A percentile compares a stretch with the other conserved stretches of the same genome.
These are phyloP conservation scores for Aphanomyces euteiches DNA, from an alignment of 352 stramenopile species.

Conservation along the genomic window DNA sequence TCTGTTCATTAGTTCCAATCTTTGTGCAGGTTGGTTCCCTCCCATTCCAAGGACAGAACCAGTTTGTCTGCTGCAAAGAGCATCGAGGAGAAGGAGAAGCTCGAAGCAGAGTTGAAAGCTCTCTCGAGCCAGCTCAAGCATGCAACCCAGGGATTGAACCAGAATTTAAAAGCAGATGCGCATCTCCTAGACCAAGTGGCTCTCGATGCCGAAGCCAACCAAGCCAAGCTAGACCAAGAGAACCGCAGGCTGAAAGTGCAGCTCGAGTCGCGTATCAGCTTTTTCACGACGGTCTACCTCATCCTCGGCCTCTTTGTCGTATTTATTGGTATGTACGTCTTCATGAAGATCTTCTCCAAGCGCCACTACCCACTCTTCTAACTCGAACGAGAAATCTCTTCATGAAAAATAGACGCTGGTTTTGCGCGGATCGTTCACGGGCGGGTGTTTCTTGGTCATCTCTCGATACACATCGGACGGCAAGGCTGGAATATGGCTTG, in stretches of 20 bases:
- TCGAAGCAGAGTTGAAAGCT: constrained; percentile 18
- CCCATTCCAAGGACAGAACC: background rate
- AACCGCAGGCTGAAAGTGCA: constrained; percentile 11
- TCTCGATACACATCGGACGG: constrained; percentile 15
- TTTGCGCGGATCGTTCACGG: constrained; percentile 25
- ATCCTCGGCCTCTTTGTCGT: constrained; percentile 22
- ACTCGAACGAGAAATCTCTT: background rate
- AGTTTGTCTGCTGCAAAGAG: constrained; percentile 17
- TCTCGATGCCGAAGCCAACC: constrained; percentile 19
- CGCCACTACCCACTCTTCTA: constrained; percentile 28
- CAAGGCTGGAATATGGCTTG: constrained; percentile 49
- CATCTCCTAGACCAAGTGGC: constrained; percentile 14
- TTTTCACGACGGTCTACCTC: constrained; percentile 15
- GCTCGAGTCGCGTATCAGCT: constrained; percentile 4
- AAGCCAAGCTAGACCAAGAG: constrained; percentile 23
- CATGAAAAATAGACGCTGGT: constrained; percentile 26
- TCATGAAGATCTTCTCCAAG: constrained; percentile 26
- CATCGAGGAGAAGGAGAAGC: constrained; percentile 26
- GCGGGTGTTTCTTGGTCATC: constrained; percentile 21
- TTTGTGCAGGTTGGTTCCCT: background rate
- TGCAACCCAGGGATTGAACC: constrained; percentile 13
- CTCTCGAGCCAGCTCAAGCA: constrained; percentile 20
- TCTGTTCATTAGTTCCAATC: background rate
- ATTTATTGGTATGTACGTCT: constrained; percentile 30
- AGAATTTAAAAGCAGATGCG: constrained; percentile 25